Evolutionary conservation across 192 early-diverging fungal species (phyloP).

Genomic region (Chytriomyces sp.): DNA sequence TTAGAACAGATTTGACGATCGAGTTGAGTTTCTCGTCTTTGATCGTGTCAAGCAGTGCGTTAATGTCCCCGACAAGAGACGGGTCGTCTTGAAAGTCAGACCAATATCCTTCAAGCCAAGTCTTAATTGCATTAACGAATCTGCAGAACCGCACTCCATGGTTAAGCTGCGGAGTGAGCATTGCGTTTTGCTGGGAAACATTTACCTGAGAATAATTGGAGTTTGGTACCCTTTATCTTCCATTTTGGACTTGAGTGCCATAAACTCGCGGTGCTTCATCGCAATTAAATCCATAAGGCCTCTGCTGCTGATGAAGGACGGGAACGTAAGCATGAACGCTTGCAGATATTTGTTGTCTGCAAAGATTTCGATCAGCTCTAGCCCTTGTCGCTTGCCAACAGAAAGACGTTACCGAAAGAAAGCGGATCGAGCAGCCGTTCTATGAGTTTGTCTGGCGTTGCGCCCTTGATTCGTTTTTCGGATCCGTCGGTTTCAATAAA

Average conservation of each 20-base stretch:
- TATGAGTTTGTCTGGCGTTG: constrained; percentile 48
- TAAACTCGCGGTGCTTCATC: constrained; percentile 37
- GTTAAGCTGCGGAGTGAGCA: not conserved
- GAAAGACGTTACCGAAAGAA: constrained; percentile 45
- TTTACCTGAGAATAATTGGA: constrained; percentile 44
- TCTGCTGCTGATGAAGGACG: constrained; percentile 46
- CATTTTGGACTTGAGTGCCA: constrained; percentile 35
- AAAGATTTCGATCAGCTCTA: not conserved
- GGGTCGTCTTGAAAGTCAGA: constrained; percentile 56
- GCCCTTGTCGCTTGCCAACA: not conserved
- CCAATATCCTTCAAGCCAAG: constrained; percentile 65
- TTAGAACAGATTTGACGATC: constrained; percentile 42
- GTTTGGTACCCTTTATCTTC: constrained; percentile 39
- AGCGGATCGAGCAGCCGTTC: constrained; percentile 58
- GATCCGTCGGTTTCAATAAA: constrained; percentile 54
- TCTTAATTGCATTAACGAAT: constrained; percentile 57
- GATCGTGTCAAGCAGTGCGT: constrained; percentile 44
- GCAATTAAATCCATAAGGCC: constrained; percentile 51
- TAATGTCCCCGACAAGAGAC: constrained; percentile 43
- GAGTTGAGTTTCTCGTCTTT: constrained; percentile 46
- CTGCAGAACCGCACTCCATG: constrained; percentile 20
- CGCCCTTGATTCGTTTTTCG: constrained; percentile 51
- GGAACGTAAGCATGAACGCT: constrained; percentile 59
- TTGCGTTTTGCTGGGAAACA: not conserved
- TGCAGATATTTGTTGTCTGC: constrained; percentile 60